These are phyloP conservation scores for Hemisphaericaspora lyxosophila DNA, from an alignment of 1,139 yeast species.

Conservation along the genomic window DNA sequence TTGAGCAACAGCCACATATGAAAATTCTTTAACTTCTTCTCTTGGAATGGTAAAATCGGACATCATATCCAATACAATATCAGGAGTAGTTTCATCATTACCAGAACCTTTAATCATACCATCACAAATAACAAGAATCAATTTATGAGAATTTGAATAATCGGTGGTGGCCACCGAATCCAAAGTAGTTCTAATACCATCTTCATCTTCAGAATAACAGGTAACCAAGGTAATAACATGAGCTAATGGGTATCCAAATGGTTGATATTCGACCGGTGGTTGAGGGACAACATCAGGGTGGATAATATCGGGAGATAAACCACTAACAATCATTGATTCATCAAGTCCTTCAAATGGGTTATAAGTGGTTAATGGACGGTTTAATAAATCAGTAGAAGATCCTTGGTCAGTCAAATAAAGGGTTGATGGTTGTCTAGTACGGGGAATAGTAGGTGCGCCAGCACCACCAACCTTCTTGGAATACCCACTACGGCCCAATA, in stretches of 20 bases:
- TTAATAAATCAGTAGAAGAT: conserved; percentile 38
- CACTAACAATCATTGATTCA: conserved; percentile 39
- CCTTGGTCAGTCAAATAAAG: conserved; percentile 33
- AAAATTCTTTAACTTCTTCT: conserved; percentile 73
- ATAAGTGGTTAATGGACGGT: conserved; percentile 32
- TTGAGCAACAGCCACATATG: conserved; percentile 93
- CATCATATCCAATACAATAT: conserved; percentile 84
- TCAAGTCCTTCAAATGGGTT: conserved; percentile 46
- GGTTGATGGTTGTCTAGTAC: conserved; percentile 19
- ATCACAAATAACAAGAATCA: conserved; percentile 83
- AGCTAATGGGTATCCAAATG: conserved; percentile 83
- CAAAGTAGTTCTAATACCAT: conserved; percentile 79
- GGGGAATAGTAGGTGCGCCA: conserved; percentile 14
- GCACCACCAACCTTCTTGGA: conserved; percentile 15
- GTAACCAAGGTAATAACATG: conserved; percentile 85
- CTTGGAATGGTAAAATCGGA: conserved; percentile 70
- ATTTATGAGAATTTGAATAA: conserved; percentile 90
- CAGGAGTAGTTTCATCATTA: conserved; percentile 83
- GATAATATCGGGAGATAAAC: conserved; percentile 69
- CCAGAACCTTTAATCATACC: conserved; percentile 95
- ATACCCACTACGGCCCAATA: conserved; percentile 28
- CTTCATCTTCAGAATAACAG: conserved; percentile 90
- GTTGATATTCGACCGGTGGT: conserved; percentile 87
- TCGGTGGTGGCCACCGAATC: conserved; percentile 92
- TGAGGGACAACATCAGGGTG: conserved; percentile 77